phyloP scores from a whole-genome alignment of 2,329 filamentous ascomycete genomes.

The Alternaria conjuncta region DNA sequence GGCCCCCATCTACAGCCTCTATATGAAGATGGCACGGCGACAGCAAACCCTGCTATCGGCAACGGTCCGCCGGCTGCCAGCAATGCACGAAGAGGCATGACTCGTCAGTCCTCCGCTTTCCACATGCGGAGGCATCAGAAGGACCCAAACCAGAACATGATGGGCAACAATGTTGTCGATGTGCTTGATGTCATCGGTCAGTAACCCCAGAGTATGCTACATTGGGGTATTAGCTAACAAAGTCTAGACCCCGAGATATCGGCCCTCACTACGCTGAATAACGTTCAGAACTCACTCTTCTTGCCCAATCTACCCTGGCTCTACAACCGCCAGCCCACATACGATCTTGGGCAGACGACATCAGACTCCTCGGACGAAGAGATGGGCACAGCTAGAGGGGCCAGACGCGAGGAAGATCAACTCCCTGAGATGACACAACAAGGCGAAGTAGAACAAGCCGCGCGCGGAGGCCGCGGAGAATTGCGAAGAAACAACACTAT shows the following conservation, averaged over 20 bases:
- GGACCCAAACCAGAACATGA: slow-evolving; percentile 54
- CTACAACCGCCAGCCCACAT: slow-evolving; percentile 79
- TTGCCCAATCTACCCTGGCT: slow-evolving; percentile 77
- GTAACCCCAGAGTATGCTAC: slow-evolving; percentile 27
- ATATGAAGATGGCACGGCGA: slow-evolving; percentile 33
- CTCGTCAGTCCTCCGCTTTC: slow-evolving; percentile 32
- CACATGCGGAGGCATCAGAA: slow-evolving; percentile 33
- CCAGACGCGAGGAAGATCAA: slow-evolving; percentile 20
- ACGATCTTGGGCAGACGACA: slow-evolving; percentile 66
- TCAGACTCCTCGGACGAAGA: slow-evolving; percentile 41
- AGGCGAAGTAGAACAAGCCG: slow-evolving; percentile 22
- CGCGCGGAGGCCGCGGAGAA: slow-evolving; percentile 15
- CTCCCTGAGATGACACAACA: slow-evolving; percentile 25
- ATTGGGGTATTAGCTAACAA: slow-evolving; percentile 38
- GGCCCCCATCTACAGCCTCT: slow-evolving; percentile 40
- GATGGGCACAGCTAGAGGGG: slow-evolving; percentile 16
- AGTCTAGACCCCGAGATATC: slow-evolving; percentile 78
- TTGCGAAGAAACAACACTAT: slow-evolving; percentile 35
- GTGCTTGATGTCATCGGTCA: slow-evolving; percentile 72
- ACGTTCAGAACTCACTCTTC: slow-evolving; percentile 91
- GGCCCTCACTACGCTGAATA: slow-evolving; percentile 82
- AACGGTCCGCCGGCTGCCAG: slow-evolving; percentile 21
- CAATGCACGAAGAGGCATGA: slow-evolving; percentile 24
- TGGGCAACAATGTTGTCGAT: slow-evolving; percentile 66
- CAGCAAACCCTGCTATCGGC: slow-evolving; percentile 9